Evolutionary conservation across 331 rosid species (phyloP).

Genomic region (Phaseolus coccineus): DNA sequence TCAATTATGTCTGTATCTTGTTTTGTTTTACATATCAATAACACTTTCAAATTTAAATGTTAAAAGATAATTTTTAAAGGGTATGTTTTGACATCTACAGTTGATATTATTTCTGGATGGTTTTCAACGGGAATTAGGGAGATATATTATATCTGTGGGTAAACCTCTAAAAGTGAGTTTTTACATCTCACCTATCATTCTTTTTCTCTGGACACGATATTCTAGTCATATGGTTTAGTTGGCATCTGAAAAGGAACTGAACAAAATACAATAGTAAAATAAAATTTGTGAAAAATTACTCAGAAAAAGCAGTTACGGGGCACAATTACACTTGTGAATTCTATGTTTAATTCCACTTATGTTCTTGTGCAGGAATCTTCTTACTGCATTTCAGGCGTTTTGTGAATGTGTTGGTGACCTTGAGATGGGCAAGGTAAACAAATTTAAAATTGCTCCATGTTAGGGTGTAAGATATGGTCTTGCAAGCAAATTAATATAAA

Average conservation of each 20-base stretch:
- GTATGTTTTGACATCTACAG: neutral
- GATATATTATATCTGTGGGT: conserved; percentile 16
- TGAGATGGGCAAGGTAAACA: conserved; percentile 97
- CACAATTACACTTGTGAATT: conserved; percentile 10
- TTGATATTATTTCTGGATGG: neutral
- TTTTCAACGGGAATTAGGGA: conserved; percentile 11
- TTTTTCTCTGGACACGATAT: neutral
- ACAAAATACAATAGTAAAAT: conserved; percentile 11
- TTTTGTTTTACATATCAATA: neutral
- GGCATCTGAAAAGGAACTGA: conserved; percentile 14
- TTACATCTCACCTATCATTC: conserved; percentile 6
- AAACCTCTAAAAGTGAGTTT: neutral
- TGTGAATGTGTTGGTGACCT: conserved; percentile 99
- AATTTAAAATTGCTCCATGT: conserved; percentile 37
- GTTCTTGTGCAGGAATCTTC: conserved; percentile 77
- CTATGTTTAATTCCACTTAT: conserved; percentile 35
- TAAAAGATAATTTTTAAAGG: conserved; percentile 1
- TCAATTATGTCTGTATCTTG: neutral
- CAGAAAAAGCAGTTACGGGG: neutral
- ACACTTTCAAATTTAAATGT: neutral
- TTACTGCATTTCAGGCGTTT: conserved; percentile 93
- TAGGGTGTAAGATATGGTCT: conserved; percentile 35
- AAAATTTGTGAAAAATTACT: conserved; percentile 14
- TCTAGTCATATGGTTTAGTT: conserved; percentile 34
- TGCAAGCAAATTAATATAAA: conserved; percentile 31